Conservation (phyloP, 169 alveolate species). For the Plasmodium relictum region DNA sequence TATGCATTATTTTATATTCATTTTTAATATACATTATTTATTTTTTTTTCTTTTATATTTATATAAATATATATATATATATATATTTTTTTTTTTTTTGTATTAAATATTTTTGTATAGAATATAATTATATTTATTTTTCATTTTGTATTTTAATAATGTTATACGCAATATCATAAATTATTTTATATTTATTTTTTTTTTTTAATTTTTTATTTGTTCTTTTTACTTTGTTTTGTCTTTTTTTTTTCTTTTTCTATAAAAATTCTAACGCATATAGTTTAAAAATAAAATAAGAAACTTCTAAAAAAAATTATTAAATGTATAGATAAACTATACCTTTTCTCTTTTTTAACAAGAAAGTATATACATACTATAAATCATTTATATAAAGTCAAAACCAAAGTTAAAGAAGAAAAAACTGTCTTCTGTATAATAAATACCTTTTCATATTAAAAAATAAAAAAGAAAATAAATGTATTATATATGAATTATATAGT, state of each 20-base stretch:
- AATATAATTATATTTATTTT: neutral
- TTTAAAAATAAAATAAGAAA: neutral
- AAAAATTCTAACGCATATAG: too few species aligned
- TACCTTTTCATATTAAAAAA: too few species aligned
- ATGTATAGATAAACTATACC: too few species aligned
- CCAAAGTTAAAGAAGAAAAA: too few species aligned
- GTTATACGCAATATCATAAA: conserved; percentile 1
- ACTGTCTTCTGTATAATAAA: too few species aligned
- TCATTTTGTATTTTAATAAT: conserved; percentile 4
- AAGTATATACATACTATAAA: too few species aligned
- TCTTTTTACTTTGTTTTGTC: conserved; percentile 1
- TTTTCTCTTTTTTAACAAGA: too few species aligned
- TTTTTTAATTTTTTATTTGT: neutral
- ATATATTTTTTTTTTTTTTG: conserved; percentile 18
- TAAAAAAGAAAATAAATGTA: too few species aligned
- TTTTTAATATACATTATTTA: neutral
- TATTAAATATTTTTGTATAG: conserved; percentile 17
- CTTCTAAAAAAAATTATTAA: neutral
- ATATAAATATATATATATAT: neutral
- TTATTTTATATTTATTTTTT: neutral
- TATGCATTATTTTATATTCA: neutral
- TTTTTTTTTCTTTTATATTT: neutral
- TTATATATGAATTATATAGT: too few species aligned
- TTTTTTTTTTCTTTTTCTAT: neutral
- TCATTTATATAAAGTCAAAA: too few species aligned